Evolutionary conservation across 2,329 filamentous ascomycete genomes (phyloP), one percentile per base, ranked within the genome.

Genomic region (Dendryphion nanum): DNA sequence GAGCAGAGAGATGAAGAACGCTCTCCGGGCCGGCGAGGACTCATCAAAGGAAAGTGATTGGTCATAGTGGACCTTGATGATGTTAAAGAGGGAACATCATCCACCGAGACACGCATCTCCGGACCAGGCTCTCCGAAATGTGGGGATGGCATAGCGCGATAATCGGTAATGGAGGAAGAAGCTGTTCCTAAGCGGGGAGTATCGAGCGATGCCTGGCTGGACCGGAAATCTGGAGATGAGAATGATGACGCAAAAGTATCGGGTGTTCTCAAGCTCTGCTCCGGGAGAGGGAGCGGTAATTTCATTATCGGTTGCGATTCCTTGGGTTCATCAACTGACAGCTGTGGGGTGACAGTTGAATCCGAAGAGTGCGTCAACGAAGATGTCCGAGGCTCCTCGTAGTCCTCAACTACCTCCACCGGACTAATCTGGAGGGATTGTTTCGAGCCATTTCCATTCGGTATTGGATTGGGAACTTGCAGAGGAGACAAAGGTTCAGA

Each of bases 51-150:
- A 33, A 57, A 66, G 30, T 75, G 74, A 23, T 70, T 70, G 14
- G 73, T 85, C 78, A 84, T 87, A 7, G 84, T 88, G 7, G 86
- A 89, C 50, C 84, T 82, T 57, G 83, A 88, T 56, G 84, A 89
- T 2, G 84, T 86, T 47, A 83, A 66, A 2, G 86, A 89, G 3
- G 86, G 85, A 12, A 87, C 81, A 50, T 87, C 85, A 46, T 86
- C 83, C 20, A 82, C 74, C 1, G 86, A 90, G 23, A 85, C 77
- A 32, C 85, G 80, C 50, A 77, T 69, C 52, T 89, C 85, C 0
- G 84, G 85, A 0, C 83, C 83, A 15, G 83, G 84, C 47, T 89
- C 85, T 37, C 85, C 84, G 63, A 88, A 77, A 5, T 86, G 72
- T 20, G 86, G 70, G 2, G 85, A 88, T 41, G 82, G 81, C 58